Base-by-base conservation (phyloP, 1,284 basidiomycete genomes). In the Rhodotorula sp. region DNA sequence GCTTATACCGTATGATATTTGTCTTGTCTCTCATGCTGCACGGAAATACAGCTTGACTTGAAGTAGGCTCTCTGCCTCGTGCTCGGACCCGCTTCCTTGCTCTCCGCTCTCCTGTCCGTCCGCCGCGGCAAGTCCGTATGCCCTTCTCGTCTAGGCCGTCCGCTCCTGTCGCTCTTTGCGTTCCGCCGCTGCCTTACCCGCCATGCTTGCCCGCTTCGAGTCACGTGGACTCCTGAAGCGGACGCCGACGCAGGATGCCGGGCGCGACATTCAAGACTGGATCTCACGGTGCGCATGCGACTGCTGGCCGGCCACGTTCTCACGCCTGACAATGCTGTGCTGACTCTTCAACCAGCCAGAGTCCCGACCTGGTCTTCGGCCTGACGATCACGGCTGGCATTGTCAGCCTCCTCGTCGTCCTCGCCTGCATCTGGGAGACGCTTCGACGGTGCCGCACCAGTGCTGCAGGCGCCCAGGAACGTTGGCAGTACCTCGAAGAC, bases 401-500 rank as follows among this genome's bases (percentile, higher is more conserved):
- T 25, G 34, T 63, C 3, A 53, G 7, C 27, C 19, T 63, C 52
- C 45, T 55, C 16, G 44, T 63, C 19, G 12, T 55, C 19, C 4
- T 55, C 53, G 44, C 48, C 23, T 21, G 14, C 3, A 17, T 55
- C 9, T 63, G 53, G 62, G 42, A 46, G 7, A 23, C 25, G 7
- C n/a, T 55, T 13, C 53, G 53, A 19, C 27, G 27, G 3, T 63
- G 62, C 25, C 62, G 62, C 44, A 23, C 60, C 44, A 14, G 21
- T 41, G 7, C 8, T 5, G 1, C 42, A 1, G 13, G 14, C 23
- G 8, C 27, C 42, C 10, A 13, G 10, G 45, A 41, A 19, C 48
- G 41, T 12, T 63, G 62, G 62, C 62, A 55, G 21, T 44, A 45
- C 44, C 52, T 63, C 17, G 42, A 46, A 13, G 62, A 63, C n/a